Percentiles rank a stretch among this genome's conserved stretches.
Conservation (phyloP, 1,284 basidiomycete species). For the Naganishia sp. region DNA sequence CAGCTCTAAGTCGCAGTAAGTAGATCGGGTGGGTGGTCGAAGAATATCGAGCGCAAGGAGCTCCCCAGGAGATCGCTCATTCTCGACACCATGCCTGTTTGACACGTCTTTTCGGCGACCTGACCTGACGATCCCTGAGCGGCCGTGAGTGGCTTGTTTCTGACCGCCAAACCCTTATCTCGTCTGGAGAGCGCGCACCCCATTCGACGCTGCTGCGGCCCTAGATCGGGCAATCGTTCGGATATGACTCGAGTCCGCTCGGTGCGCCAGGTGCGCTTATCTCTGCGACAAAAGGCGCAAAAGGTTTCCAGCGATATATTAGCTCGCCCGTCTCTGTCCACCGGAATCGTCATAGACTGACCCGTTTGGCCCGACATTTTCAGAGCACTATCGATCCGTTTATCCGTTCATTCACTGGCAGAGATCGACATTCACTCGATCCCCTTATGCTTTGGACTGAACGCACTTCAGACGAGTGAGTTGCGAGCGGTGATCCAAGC, state of each 20-base stretch:
- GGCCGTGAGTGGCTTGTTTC: background rate
- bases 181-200: constrained; percentile 2
- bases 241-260: too few relatives aligned
- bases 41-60: too few relatives aligned
- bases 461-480: constrained; percentile 55
- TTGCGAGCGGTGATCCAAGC: constrained; percentile 11
- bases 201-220: background rate
- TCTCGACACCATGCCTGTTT: too few relatives aligned
- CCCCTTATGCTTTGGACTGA: constrained; percentile 51
- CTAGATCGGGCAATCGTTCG: background rate
- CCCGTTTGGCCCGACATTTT: background rate
- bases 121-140: too few relatives aligned
- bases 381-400: too few relatives aligned
- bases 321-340: background rate
- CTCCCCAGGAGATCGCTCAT: too few relatives aligned
- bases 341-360: background rate
- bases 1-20: too few relatives aligned
- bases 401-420: background rate
- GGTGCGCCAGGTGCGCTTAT: too few relatives aligned
- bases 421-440: constrained; percentile 23
- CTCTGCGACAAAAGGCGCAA: too few relatives aligned
- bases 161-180: background rate
- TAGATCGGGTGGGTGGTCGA: too few relatives aligned
- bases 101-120: too few relatives aligned
- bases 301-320: too few relatives aligned